A percentile compares a stretch with the other conserved stretches of the same genome.
Conservation (phyloP, 2,329 filamentous ascomycete genomes). For the Fusarium ramigenum region DNA sequence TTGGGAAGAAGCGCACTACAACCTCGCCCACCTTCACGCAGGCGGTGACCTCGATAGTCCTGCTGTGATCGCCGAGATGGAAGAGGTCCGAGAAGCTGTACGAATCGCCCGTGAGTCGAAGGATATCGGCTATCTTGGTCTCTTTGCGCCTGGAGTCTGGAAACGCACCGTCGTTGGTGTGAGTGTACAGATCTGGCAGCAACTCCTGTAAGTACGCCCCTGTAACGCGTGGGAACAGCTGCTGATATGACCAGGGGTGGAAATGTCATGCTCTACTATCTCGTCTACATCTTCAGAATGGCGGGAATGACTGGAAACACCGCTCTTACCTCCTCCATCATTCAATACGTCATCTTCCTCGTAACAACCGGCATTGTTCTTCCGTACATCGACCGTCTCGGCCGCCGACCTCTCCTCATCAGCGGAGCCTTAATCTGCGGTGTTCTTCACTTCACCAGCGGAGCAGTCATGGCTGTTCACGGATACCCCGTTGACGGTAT, state of each 20-base stretch:
- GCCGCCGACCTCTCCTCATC: conserved; percentile 58
- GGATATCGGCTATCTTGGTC: conserved; percentile 51
- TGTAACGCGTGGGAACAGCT: accelerated
- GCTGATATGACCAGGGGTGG: conserved; percentile 50
- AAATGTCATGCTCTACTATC: conserved; percentile 67
- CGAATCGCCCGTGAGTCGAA: conserved; percentile 50
- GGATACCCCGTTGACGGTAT: conserved; percentile 56
- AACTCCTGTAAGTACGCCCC: conserved; percentile 50
- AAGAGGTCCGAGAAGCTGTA: conserved; percentile 59
- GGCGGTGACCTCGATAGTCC: conserved; percentile 63
- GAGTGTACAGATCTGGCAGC: conserved; percentile 63
- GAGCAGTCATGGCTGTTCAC: conserved; percentile 59
- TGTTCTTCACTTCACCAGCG: conserved; percentile 58
- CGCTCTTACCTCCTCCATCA: conserved; percentile 60
- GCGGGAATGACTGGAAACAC: conserved; percentile 57
- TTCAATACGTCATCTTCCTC: conserved; percentile 65
- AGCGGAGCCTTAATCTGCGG: conserved; percentile 57
- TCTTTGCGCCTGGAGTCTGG: conserved; percentile 60
- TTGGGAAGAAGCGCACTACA: conserved; percentile 63
- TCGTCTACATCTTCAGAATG: conserved; percentile 71
- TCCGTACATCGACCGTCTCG: conserved; percentile 59
- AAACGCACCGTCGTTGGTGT: conserved; percentile 61
- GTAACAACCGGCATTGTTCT: conserved; percentile 61
- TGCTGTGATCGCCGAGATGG: conserved; percentile 65
- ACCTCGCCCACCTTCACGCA: conserved; percentile 66